Evolutionary conservation across 2,329 filamentous ascomycete species (phyloP).

Genomic region (Aspergillus chevalieri): DNA sequence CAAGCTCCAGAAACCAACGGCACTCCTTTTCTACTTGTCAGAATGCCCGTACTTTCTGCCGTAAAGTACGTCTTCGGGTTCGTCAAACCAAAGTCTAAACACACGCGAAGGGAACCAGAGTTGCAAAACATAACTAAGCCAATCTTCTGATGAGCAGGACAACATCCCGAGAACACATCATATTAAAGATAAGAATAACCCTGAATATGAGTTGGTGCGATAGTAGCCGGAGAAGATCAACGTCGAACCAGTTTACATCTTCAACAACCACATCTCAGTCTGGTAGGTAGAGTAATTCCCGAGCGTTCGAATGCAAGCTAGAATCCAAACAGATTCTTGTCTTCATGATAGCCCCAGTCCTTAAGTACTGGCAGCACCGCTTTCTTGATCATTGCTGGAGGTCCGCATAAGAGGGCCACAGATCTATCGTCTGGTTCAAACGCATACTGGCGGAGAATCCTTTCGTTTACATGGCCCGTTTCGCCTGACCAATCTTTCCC

Average conservation of each 20-base stretch:
- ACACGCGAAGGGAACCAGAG: neutral
- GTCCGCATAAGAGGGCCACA: conserved; percentile 46
- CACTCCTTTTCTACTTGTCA: neutral
- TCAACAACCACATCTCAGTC: neutral
- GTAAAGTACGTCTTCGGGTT: neutral
- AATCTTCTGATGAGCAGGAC: neutral
- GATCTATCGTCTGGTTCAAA: conserved; percentile 33
- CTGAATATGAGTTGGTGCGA: neutral
- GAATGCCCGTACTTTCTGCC: neutral
- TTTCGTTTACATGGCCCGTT: conserved; percentile 7
- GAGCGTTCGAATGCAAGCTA: neutral
- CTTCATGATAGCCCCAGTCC: conserved; percentile 42
- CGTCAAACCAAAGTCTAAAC: neutral
- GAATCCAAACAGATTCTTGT: conserved; percentile 40
- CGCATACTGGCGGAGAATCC: conserved; percentile 5
- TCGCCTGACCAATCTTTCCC: conserved; percentile 6
- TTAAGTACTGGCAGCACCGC: conserved; percentile 45
- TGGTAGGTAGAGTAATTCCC: too few species aligned
- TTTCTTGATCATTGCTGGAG: conserved; percentile 47
- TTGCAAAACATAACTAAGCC: neutral
- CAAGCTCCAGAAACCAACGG: too few species aligned
- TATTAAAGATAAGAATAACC: neutral
- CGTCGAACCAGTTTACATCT: neutral
- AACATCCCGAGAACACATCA: neutral
- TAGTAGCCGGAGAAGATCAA: too few species aligned